Evolutionary conservation across 1,139 yeast genomes (phyloP), one percentile per base, ranked within the genome.

Genomic region (Torulaspora pretoriensis): DNA sequence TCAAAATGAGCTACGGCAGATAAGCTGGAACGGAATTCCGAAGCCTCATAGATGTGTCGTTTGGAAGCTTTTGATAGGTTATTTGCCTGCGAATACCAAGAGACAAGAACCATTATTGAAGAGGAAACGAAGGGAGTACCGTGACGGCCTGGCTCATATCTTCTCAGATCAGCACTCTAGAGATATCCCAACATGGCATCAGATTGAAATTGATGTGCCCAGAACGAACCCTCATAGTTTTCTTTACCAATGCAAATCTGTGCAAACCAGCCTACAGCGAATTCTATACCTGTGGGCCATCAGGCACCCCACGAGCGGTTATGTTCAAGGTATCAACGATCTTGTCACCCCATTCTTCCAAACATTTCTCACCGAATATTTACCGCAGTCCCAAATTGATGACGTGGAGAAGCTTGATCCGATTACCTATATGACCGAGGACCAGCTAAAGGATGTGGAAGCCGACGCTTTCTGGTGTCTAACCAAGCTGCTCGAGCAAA

Each of bases 301-400:
- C 16, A 77, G 98, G 50, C 98, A 94, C 61, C 98, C 99, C 0
- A 97, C 97, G 3, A 82, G 94, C 61, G 99, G 99, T 3, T 92
- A 92, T 65, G 99, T 92, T n/a, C 99, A 92, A 67, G 99, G 99
- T 23, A 94, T 92, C 46, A 92, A 92, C 63, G 99, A 92, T 65
- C 73, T 92, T 45, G 89, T 83, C 13, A 92, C 97, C 0, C 98
- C 99, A 1, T 89, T 94, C 63, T 90, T 77, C 65, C 96, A 92
- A 64, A 83, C 92, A 0, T 92, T 92, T 60, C 66, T 94, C 42
- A 73, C 81, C 2, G 81, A 83, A 49, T 90, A 90, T 61, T 57
- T 82, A 35, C 52, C 61, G 8, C 54, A 54, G 28, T 52, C 63
- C 3, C 61, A 65, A 19, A 60, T 67, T 16, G 67, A 64, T 33